Evolutionary conservation across 495 filamentous ascomycete species (phyloP).

Genomic region (Lepidopterella palustris): DNA sequence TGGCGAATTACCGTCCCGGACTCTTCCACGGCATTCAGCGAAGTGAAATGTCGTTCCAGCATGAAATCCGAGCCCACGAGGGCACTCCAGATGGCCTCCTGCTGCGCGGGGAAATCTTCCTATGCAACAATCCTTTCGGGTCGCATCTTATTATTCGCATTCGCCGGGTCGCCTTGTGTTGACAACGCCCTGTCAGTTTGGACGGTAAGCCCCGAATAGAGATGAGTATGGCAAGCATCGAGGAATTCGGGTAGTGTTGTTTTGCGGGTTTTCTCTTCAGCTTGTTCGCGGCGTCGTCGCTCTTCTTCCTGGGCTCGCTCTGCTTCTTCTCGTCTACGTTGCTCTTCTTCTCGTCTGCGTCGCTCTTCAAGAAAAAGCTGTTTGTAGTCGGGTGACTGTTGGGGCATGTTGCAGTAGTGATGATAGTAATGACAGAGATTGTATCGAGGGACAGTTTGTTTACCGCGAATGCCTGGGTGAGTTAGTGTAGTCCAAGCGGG

Average conservation of each 20-base stretch:
- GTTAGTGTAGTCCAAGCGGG: background rate
- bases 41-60: too few species aligned
- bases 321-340: constrained; percentile 16
- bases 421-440: background rate
- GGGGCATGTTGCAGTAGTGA: constrained; percentile 10
- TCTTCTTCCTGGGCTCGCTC: too few species aligned
- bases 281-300: constrained; percentile 5
- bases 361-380: constrained; percentile 13
- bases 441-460: background rate
- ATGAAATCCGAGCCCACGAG: too few species aligned
- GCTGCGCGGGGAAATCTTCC: too few species aligned
- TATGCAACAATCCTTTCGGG: too few species aligned
- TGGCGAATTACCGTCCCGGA: constrained; percentile 3
- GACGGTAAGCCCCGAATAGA: too few species aligned
- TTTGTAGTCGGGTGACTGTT: constrained; percentile 21
- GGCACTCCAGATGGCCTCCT: too few species aligned
- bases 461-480: too few species aligned
- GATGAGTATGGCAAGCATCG: constrained; percentile 17
- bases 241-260: constrained; percentile 22
- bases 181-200: constrained; percentile 12
- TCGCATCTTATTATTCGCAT: constrained; percentile 19
- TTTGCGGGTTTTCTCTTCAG: constrained; percentile 19
- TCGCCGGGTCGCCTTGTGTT: constrained; percentile 16
- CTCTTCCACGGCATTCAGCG: too few species aligned
- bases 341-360: constrained; percentile 7